Conservation (phyloP, 345 rosid species). For the Hirschfeldia incana region DNA sequence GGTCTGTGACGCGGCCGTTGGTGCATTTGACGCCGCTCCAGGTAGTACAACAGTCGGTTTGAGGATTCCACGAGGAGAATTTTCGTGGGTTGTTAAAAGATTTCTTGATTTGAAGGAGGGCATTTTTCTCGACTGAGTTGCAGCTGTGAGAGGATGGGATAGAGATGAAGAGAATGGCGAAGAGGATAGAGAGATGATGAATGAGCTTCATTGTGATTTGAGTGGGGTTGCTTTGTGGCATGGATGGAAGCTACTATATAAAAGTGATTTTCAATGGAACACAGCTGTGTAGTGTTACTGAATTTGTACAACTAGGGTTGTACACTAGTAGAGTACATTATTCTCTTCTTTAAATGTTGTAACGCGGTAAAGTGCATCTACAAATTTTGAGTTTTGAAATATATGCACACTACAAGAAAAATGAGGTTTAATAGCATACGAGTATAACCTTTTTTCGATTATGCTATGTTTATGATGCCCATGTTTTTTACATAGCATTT, state of each 20-base stretch:
- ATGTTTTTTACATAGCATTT: not conserved
- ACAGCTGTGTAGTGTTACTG: slow-evolving; percentile 25
- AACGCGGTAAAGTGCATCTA: not conserved
- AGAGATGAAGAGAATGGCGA: slow-evolving; percentile 30
- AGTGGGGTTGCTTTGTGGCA: not conserved
- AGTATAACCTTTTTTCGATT: not conserved
- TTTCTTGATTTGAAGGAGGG: slow-evolving; percentile 57
- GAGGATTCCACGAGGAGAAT: slow-evolving; percentile 67
- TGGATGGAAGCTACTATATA: not conserved
- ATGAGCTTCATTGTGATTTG: slow-evolving; percentile 31
- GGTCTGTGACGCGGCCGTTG: not conserved
- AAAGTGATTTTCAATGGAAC: slow-evolving; percentile 17
- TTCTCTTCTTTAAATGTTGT: not conserved
- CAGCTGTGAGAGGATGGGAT: slow-evolving; percentile 42
- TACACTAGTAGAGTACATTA: not conserved
- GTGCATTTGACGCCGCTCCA: slow-evolving; percentile 71
- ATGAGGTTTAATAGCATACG: not conserved
- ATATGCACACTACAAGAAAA: too few species aligned
- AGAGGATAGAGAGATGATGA: slow-evolving; percentile 11
- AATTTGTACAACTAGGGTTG: not conserved
- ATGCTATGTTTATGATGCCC: not conserved
- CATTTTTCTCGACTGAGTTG: slow-evolving; percentile 55
- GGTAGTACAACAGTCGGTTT: slow-evolving; percentile 59
- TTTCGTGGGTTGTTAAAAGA: slow-evolving; percentile 53
- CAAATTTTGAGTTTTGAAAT: not conserved